Evolutionary conservation across 2,329 filamentous ascomycete genomes (phyloP).

Genomic region (Epicoccum sorghinum): DNA sequence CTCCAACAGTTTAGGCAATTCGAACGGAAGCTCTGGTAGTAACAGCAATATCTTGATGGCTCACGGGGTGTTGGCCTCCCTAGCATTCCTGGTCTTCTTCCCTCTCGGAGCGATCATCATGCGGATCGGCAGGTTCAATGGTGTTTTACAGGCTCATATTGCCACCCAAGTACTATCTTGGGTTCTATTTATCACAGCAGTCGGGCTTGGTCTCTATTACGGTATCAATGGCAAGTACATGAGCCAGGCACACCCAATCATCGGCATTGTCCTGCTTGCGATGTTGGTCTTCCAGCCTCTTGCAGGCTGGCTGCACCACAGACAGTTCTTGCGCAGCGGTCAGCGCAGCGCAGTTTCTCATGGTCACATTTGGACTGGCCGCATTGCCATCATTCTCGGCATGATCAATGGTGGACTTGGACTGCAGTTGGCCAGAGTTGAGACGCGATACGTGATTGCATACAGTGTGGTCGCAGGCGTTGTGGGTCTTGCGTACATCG

Average conservation of each 20-base stretch:
- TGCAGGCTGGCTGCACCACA: conserved; percentile 58
- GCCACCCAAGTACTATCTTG: conserved; percentile 54
- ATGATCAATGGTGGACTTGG: conserved; percentile 63
- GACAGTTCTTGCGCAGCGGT: conserved; percentile 53
- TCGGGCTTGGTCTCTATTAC: conserved; percentile 57
- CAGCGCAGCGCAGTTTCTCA: conserved; percentile 52
- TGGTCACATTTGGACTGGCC: conserved; percentile 61
- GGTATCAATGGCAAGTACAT: conserved; percentile 43
- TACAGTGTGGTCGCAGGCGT: conserved; percentile 56
- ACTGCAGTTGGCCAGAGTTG: conserved; percentile 43
- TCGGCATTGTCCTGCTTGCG: conserved; percentile 57
- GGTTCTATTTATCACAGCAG: conserved; percentile 52
- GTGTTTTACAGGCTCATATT: conserved; percentile 48
- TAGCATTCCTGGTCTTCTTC: conserved; percentile 48
- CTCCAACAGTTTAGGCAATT: conserved; percentile 29
- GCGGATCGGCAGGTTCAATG: conserved; percentile 44
- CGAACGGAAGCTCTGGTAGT: neutral
- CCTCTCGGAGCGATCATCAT: conserved; percentile 49
- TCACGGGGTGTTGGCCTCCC: conserved; percentile 46
- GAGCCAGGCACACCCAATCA: conserved; percentile 54
- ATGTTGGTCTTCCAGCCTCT: conserved; percentile 60
- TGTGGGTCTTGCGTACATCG: conserved; percentile 39
- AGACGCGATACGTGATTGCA: conserved; percentile 43
- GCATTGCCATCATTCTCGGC: conserved; percentile 56
- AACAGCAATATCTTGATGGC: conserved; percentile 28